Percentiles rank a stretch among this genome's conserved stretches.
These are phyloP conservation scores for Globisporangium carolinianum DNA, from an alignment of 352 stramenopile species.

Conservation along the genomic window DNA sequence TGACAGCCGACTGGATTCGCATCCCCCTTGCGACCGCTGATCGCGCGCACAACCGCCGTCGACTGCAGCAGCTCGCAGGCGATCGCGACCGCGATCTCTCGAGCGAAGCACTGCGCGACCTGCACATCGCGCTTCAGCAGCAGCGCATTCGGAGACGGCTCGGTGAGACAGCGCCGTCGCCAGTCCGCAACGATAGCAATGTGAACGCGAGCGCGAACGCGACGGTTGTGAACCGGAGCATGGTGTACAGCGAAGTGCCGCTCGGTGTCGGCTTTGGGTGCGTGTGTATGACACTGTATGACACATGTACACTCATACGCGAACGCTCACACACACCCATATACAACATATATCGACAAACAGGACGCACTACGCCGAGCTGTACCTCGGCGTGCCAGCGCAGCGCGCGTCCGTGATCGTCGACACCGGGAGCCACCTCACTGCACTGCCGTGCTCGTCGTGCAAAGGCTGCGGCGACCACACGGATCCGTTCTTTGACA, in stretches of 20 bases:
- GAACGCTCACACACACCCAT: neutral
- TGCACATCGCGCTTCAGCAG: conserved; percentile 28
- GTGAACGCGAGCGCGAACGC: conserved; percentile 1
- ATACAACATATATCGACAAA: neutral
- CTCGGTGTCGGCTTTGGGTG: conserved; percentile 67
- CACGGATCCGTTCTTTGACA: conserved; percentile 68
- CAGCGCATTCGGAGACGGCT: conserved; percentile 39
- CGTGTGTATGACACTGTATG: neutral
- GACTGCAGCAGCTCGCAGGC: conserved; percentile 10
- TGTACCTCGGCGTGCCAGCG: conserved; percentile 71
- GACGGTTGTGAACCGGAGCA: neutral
- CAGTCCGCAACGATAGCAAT: conserved; percentile 7
- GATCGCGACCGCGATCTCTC: neutral
- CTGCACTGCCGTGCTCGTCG: conserved; percentile 62
- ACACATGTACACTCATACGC: neutral
- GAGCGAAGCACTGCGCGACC: conserved; percentile 10
- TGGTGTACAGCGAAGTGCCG: conserved; percentile 55
- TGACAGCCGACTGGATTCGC: conserved; percentile 11
- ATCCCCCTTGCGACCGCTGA: conserved; percentile 16
- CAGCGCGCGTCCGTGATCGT: conserved; percentile 83
- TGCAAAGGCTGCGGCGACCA: conserved; percentile 60
- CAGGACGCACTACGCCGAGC: conserved; percentile 79
- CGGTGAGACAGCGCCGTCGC: conserved; percentile 7
- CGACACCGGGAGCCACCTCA: conserved; percentile 79
- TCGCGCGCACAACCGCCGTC: conserved; percentile 1